Conservation (phyloP, 345 rosid species). For the Eucalyptus marginata region DNA sequence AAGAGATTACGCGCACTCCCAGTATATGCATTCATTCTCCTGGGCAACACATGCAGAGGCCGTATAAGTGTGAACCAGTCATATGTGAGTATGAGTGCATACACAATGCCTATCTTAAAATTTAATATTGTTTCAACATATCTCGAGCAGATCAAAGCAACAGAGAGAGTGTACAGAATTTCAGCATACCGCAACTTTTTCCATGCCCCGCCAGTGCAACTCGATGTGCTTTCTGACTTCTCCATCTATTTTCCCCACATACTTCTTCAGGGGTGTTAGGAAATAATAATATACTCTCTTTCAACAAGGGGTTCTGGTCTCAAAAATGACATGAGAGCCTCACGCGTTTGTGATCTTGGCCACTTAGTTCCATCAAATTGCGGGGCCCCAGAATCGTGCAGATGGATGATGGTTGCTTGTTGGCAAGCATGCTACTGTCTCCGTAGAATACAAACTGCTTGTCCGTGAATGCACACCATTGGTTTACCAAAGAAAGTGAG, state of each 20-base stretch:
- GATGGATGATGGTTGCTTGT: slow-evolving; percentile 17
- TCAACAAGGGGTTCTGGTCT: too few relatives aligned
- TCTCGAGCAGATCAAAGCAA: background rate
- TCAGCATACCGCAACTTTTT: background rate
- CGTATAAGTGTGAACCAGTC: background rate
- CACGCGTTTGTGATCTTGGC: slow-evolving; percentile 31
- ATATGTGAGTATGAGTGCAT: background rate
- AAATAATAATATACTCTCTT: too few relatives aligned
- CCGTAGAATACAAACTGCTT: slow-evolving; percentile 25
- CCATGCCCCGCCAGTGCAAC: background rate
- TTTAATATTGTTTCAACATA: too few relatives aligned
- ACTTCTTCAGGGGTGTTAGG: slow-evolving; percentile 41
- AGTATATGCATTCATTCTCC: background rate
- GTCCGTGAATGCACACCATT: slow-evolving; percentile 24
- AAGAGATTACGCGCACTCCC: background rate
- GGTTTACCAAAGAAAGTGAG: slow-evolving; percentile 39
- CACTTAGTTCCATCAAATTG: slow-evolving; percentile 15
- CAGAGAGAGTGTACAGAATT: background rate
- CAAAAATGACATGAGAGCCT: slow-evolving; percentile 27
- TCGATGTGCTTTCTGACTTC: slow-evolving; percentile 33
- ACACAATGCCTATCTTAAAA: background rate
- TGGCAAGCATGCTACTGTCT: slow-evolving; percentile 9
- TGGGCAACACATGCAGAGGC: background rate
- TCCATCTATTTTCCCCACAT: slow-evolving; percentile 26
- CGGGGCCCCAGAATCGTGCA: background rate